These are phyloP conservation scores for Eragrostis tef DNA, from an alignment of 202 grass and related monocot genomes.

Conservation along the genomic window DNA sequence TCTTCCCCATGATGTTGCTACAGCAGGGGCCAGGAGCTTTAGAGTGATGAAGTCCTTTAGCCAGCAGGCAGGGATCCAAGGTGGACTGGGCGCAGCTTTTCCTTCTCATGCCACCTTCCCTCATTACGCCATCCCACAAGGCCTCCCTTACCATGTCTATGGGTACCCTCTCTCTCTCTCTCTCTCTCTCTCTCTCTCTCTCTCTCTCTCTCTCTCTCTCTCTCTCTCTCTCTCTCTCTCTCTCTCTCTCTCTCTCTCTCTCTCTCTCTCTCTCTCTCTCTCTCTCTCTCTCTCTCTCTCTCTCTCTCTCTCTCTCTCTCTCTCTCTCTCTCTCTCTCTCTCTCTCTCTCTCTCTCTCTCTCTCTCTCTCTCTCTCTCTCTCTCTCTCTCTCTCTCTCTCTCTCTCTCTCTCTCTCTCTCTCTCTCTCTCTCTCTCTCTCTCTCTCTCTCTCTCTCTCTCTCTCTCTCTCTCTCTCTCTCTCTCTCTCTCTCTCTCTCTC, in stretches of 20 bases:
- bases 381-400: constrained; percentile 9
- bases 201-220: constrained; percentile 26
- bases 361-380: constrained; percentile 22
- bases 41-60: constrained; percentile 85
- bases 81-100: constrained; percentile 71
- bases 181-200: constrained; percentile 13
- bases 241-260: constrained; percentile 22
- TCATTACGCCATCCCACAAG: constrained; percentile 94
- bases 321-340: constrained; percentile 27
- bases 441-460: constrained; percentile 27
- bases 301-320: constrained; percentile 24
- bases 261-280: constrained; percentile 9
- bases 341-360: constrained; percentile 25
- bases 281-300: constrained; percentile 28
- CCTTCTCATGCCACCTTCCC: constrained; percentile 80
- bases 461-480: constrained; percentile 25
- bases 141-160: constrained; percentile 89
- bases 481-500: constrained; percentile 22
- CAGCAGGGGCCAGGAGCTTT: constrained; percentile 79
- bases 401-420: constrained; percentile 28
- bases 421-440: constrained; percentile 24
- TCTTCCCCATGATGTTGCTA: constrained; percentile 31
- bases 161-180: constrained; percentile 60
- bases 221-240: constrained; percentile 25
- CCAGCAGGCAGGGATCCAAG: constrained; percentile 75